Evolutionary conservation across 129 eudicot species (phyloP).

Genomic region (Centella asiatica): DNA sequence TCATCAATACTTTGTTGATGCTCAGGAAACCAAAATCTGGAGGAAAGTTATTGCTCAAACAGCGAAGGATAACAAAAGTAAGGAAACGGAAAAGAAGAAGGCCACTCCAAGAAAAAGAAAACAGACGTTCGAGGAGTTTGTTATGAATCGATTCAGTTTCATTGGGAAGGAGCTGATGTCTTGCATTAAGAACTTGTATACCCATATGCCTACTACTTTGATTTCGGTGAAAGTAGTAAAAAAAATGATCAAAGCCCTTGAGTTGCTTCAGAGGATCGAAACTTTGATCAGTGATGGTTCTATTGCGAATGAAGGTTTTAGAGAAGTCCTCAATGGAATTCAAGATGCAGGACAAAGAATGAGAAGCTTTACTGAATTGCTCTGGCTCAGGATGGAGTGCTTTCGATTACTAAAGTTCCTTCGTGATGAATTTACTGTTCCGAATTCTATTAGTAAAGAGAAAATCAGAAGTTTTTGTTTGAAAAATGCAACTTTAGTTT

Average conservation of each 20-base stretch:
- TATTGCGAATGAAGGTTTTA: neutral
- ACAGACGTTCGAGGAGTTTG: neutral
- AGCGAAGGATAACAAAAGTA: too few species aligned
- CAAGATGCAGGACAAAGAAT: neutral
- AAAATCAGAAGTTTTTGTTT: slow-evolving; percentile 8
- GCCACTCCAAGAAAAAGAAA: neutral
- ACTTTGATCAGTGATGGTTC: neutral
- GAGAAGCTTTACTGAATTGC: neutral
- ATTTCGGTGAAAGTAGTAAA: neutral
- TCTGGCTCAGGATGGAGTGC: neutral
- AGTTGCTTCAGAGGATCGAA: neutral
- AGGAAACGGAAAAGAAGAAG: neutral
- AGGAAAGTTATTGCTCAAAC: too few species aligned
- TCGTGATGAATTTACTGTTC: neutral
- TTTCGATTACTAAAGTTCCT: neutral
- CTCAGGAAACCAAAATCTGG: too few species aligned
- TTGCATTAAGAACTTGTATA: neutral
- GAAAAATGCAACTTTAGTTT: slow-evolving; percentile 13
- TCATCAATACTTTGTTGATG: too few species aligned
- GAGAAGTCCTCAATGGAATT: neutral
- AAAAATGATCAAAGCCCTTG: neutral
- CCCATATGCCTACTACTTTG: neutral
- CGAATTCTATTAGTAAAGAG: neutral
- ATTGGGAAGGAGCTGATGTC: neutral
- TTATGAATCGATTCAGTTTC: neutral